These are phyloP conservation scores for Aspergillus pseudoglaucus DNA, from an alignment of 2,329 filamentous ascomycete genomes.

Conservation along the genomic window DNA sequence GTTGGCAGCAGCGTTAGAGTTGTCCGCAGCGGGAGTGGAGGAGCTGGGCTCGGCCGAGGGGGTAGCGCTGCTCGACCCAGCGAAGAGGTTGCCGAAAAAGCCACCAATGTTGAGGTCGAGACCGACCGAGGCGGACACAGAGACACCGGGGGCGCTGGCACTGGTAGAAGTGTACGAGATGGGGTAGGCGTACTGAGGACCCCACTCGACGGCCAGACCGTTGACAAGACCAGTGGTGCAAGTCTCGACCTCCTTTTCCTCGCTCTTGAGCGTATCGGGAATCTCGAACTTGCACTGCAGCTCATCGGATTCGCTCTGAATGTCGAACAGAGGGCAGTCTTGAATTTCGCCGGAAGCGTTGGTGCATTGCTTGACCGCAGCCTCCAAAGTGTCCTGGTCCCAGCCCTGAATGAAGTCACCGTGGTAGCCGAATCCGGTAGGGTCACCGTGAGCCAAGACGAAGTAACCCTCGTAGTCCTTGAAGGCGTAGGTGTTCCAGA, in stretches of 20 bases:
- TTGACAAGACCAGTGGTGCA: slow-evolving; percentile 55
- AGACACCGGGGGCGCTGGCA: slow-evolving; percentile 2
- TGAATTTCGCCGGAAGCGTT: slow-evolving; percentile 60
- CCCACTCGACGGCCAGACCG: slow-evolving; percentile 44
- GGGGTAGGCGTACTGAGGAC: slow-evolving; percentile 35
- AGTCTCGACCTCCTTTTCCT: slow-evolving; percentile 42
- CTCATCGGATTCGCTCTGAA: slow-evolving; percentile 54
- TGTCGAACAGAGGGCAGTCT: slow-evolving; percentile 69
- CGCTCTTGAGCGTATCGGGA: slow-evolving; percentile 49
- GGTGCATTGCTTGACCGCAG: slow-evolving; percentile 70
- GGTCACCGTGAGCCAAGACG: slow-evolving; percentile 70
- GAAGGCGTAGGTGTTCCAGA: slow-evolving; percentile 68
- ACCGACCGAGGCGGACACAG: background rate
- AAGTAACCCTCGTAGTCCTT: slow-evolving; percentile 60
- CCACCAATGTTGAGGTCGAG: slow-evolving; percentile 5
- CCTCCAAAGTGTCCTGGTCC: slow-evolving; percentile 61
- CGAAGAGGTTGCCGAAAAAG: slow-evolving; percentile 3
- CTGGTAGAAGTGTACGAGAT: slow-evolving; percentile 8
- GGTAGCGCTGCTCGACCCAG: background rate
- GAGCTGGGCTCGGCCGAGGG: background rate
- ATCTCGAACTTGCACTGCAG: slow-evolving; percentile 57
- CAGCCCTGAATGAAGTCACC: slow-evolving; percentile 77
- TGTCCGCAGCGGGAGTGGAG: background rate
- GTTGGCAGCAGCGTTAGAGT: slow-evolving; percentile 1
- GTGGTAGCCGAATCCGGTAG: slow-evolving; percentile 67